A percentile compares a stretch with the other conserved stretches of the same genome.
These are phyloP conservation scores for Bryopsis sp. DNA, from an alignment of 139 green algal species.

Conservation along the genomic window DNA sequence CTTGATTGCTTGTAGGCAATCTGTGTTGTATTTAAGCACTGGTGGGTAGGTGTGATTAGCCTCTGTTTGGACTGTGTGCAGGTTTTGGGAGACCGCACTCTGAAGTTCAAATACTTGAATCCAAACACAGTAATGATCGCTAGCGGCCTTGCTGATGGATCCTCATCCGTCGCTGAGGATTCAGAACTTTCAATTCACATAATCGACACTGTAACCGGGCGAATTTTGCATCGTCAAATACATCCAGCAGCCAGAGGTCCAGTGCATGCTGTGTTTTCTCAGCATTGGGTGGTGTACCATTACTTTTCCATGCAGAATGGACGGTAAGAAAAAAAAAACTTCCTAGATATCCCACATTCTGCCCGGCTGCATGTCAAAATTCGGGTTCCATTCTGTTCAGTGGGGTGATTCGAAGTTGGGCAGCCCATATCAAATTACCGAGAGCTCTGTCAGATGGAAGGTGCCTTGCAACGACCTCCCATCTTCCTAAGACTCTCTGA, in stretches of 20 bases:
- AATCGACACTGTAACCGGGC: constrained; percentile 80
- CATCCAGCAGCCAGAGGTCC: constrained; percentile 59
- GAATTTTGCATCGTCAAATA: constrained; percentile 56
- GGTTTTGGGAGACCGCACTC: constrained; percentile 67
- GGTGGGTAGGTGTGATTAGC: no score
- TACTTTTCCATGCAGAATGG: constrained; percentile 45
- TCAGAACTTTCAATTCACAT: constrained; percentile 29
- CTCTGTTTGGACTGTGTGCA: constrained; percentile 24
- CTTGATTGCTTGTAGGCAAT: no score
- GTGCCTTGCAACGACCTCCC: no score
- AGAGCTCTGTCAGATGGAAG: no score
- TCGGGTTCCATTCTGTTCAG: no score
- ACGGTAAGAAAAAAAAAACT: neutral
- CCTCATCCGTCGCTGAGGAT: neutral
- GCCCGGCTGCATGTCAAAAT: no score
- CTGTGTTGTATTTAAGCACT: no score
- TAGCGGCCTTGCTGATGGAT: constrained; percentile 26
- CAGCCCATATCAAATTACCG: no score
- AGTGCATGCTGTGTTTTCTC: constrained; percentile 54
- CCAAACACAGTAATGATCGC: constrained; percentile 84
- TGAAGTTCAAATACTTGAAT: constrained; percentile 90
- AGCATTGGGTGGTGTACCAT: constrained; percentile 81
- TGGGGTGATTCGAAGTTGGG: no score
- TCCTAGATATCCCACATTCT: neutral
- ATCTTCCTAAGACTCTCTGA: no score